Conservation (phyloP, 2,329 filamentous ascomycete genomes). For the Bertia moriformis region DNA sequence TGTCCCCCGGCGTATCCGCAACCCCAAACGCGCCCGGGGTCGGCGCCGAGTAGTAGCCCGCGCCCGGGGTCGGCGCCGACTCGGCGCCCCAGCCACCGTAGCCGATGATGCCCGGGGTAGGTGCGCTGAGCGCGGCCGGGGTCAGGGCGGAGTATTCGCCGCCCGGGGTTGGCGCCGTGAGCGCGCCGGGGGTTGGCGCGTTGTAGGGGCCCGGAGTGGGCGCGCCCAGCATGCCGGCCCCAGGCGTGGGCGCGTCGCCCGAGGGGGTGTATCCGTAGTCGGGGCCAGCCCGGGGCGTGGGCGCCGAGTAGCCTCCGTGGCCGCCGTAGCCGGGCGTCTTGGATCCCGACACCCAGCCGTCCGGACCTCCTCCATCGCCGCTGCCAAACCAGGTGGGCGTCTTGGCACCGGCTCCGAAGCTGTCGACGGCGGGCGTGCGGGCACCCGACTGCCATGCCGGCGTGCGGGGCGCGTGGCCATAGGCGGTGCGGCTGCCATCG, state of each 20-base stretch:
- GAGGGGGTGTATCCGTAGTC: conserved; percentile 43
- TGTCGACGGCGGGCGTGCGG: conserved; percentile 53
- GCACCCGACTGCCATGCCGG: conserved; percentile 68
- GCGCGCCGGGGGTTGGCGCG: conserved; percentile 44
- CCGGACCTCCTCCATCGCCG: conserved; percentile 20
- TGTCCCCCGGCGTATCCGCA: background rate
- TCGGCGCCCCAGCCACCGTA: too few species aligned
- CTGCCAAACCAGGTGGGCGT: conserved; percentile 47
- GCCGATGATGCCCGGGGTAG: conserved; percentile 6
- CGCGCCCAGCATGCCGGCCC: conserved; percentile 16
- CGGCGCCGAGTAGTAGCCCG: conserved; percentile 13
- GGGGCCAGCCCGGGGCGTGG: conserved; percentile 41
- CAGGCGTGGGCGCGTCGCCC: conserved; percentile 50
- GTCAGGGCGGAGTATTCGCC: conserved; percentile 46
- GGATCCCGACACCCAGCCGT: conserved; percentile 52
- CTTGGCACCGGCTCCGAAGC: conserved; percentile 52
- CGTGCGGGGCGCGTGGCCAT: conserved; percentile 59
- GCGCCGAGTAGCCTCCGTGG: too few species aligned
- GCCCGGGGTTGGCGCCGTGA: conserved; percentile 59
- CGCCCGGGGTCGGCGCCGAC: conserved; percentile 52
- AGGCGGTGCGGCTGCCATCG: conserved; percentile 61
- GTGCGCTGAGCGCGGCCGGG: conserved; percentile 26
- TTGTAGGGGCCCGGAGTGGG: conserved; percentile 11
- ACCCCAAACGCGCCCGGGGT: background rate
- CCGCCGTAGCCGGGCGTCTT: conserved; percentile 67